Conservation (phyloP, 768 basidiomycete species). For the Mycena galericulata region DNA sequence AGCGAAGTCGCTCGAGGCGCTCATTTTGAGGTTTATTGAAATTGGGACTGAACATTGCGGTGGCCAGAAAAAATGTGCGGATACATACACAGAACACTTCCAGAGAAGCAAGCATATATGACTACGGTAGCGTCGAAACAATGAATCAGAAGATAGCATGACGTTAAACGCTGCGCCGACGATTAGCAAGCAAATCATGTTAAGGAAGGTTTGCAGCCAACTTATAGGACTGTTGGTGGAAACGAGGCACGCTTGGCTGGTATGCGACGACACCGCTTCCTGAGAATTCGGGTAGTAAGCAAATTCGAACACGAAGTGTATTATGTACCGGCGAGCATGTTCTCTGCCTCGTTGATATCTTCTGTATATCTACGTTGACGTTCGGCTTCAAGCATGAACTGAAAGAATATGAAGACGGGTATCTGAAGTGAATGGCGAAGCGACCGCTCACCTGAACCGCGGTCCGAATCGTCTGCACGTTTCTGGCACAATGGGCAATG, state of each 20-base stretch:
- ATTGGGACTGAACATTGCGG: too few relatives aligned
- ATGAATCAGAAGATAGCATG: neutral
- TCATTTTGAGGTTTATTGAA: too few relatives aligned
- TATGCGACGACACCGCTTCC: neutral
- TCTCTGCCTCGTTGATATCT: slow-evolving; percentile 3
- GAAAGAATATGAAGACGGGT: neutral
- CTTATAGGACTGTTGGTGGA: neutral
- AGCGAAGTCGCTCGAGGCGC: too few relatives aligned
- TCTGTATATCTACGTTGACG: slow-evolving; percentile 8
- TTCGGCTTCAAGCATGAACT: slow-evolving; percentile 21
- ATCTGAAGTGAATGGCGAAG: neutral
- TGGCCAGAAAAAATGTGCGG: neutral
- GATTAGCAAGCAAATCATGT: neutral
- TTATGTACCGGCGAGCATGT: neutral
- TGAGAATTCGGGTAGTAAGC: neutral
- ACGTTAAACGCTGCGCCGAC: neutral
- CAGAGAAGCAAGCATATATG: too few relatives aligned
- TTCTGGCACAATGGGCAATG: neutral
- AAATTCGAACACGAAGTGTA: neutral
- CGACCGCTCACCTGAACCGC: slow-evolving; percentile 8
- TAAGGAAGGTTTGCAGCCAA: neutral
- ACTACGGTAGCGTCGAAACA: too few relatives aligned
- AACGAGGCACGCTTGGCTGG: neutral
- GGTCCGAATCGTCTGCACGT: neutral
- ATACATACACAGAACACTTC: too few relatives aligned